Evolutionary conservation across 192 early-diverging fungal genomes (phyloP).

Genomic region (Endogone sp.): DNA sequence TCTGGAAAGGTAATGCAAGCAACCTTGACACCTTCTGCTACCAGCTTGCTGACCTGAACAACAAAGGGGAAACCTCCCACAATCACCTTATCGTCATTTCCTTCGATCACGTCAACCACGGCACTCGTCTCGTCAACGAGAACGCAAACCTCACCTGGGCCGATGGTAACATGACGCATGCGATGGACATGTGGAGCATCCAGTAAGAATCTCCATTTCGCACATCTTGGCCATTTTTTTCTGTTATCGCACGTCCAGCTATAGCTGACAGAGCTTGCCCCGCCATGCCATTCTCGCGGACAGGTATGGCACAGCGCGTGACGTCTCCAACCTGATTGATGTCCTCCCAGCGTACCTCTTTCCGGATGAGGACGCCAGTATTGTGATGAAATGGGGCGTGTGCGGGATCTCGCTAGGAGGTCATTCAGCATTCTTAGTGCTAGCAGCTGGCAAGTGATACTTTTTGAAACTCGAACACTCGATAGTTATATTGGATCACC

Average conservation of each 20-base stretch:
- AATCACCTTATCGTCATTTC: conserved; percentile 32
- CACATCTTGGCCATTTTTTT: background rate
- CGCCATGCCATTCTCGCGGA: too few relatives aligned
- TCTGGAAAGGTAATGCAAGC: background rate
- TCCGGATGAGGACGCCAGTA: conserved; percentile 8
- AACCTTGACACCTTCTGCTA: background rate
- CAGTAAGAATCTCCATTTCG: conserved; percentile 2
- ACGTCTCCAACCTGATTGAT: conserved; percentile 45
- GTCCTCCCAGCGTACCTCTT: conserved; percentile 39
- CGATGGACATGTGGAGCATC: conserved; percentile 44
- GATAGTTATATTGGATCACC: background rate
- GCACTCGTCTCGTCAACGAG: conserved; percentile 28
- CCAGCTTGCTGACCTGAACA: background rate
- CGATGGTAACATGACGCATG: conserved; percentile 35
- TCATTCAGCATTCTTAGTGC: conserved; percentile 38
- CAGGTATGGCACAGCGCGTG: conserved; percentile 29
- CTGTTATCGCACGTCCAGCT: background rate
- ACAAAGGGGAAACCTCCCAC: too few relatives aligned
- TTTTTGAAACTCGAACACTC: background rate
- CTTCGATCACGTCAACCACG: conserved; percentile 57
- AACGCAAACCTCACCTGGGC: conserved; percentile 35
- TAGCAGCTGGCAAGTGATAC: conserved; percentile 25
- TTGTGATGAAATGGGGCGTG: conserved; percentile 41
- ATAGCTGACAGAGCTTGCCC: too few relatives aligned
- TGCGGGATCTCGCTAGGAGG: conserved; percentile 50